These are phyloP conservation scores for Thecaphora thlaspeos DNA, from an alignment of 1,284 basidiomycete species.

Conservation along the genomic window DNA sequence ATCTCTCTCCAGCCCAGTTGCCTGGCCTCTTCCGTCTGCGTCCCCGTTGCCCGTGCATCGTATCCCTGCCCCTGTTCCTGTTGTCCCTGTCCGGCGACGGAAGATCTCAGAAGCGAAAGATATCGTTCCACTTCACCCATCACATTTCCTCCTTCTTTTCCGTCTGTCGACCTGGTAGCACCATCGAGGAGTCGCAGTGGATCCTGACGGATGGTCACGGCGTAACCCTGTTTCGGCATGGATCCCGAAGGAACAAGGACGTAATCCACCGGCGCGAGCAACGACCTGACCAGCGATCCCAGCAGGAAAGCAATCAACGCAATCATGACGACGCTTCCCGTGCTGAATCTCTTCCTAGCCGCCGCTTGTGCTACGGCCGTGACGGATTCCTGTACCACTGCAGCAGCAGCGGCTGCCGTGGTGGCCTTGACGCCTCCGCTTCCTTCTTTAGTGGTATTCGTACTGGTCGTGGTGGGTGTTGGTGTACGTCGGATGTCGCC, in stretches of 20 bases:
- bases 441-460: no score
- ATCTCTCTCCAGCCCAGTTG: not conserved
- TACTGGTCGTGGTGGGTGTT: constrained; percentile 4
- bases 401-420: not conserved
- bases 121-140: not conserved
- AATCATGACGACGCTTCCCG: constrained; percentile 64
- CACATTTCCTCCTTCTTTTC: not conserved
- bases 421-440: not conserved
- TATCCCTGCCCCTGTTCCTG: not conserved
- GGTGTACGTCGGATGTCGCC: not conserved
- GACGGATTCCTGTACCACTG: constrained; percentile 2
- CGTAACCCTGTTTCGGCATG: not conserved
- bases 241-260: constrained; percentile 59
- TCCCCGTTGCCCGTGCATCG: not conserved
- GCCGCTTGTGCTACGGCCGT: constrained; percentile 13
- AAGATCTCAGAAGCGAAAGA: not conserved
- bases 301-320: constrained; percentile 85
- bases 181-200: no score
- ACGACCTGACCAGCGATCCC: constrained; percentile 80
- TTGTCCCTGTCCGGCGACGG: no score
- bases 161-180: not conserved
- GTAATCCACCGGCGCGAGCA: constrained; percentile 88
- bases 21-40: not conserved
- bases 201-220: no score
- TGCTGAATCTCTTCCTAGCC: constrained; percentile 23